A percentile compares a stretch with the other conserved stretches of the same genome.
Conservation (phyloP, 805 yeast species). For the Komagataella populi region DNA sequence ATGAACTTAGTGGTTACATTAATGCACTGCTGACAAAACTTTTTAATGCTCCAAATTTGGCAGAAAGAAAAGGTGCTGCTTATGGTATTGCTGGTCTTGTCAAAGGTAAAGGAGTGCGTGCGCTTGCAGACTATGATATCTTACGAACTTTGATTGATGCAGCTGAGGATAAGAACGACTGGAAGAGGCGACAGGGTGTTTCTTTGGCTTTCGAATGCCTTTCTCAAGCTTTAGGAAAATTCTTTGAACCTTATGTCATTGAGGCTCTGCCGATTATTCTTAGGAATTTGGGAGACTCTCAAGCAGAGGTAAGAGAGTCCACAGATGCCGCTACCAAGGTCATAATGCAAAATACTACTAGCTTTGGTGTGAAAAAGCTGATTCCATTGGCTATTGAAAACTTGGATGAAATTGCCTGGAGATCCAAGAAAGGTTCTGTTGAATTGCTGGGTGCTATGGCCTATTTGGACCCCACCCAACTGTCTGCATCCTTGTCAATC, state of each 20-base stretch:
- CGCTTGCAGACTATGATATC: slow-evolving; percentile 65
- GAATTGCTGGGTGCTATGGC: slow-evolving; percentile 97
- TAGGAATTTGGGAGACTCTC: slow-evolving; percentile 72
- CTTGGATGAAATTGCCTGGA: slow-evolving; percentile 85
- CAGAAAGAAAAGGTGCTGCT: slow-evolving; percentile 84
- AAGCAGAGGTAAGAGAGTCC: slow-evolving; percentile 78
- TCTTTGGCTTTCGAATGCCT: slow-evolving; percentile 77
- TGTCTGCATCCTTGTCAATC: slow-evolving; percentile 75
- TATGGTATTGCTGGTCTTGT: slow-evolving; percentile 92
- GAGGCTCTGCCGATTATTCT: slow-evolving; percentile 76
- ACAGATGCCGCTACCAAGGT: slow-evolving; percentile 77
- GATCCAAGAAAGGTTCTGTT: slow-evolving; percentile 93
- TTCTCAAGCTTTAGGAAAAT: slow-evolving; percentile 59
- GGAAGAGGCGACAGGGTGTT: slow-evolving; percentile 73
- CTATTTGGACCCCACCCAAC: slow-evolving; percentile 85
- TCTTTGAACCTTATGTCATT: slow-evolving; percentile 89
- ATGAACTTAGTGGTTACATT: slow-evolving; percentile 37
- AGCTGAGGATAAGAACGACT: slow-evolving; percentile 72
- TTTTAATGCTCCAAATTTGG: slow-evolving; percentile 32
- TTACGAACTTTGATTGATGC: slow-evolving; percentile 59
- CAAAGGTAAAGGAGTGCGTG: slow-evolving; percentile 76
- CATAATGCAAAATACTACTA: slow-evolving; percentile 84
- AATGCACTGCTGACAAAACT: slow-evolving; percentile 47
- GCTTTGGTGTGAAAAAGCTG: slow-evolving; percentile 81
- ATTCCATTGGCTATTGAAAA: slow-evolving; percentile 84